Evolutionary conservation across 169 alveolate genomes (phyloP).

Genomic region (Eimeria sp.): DNA sequence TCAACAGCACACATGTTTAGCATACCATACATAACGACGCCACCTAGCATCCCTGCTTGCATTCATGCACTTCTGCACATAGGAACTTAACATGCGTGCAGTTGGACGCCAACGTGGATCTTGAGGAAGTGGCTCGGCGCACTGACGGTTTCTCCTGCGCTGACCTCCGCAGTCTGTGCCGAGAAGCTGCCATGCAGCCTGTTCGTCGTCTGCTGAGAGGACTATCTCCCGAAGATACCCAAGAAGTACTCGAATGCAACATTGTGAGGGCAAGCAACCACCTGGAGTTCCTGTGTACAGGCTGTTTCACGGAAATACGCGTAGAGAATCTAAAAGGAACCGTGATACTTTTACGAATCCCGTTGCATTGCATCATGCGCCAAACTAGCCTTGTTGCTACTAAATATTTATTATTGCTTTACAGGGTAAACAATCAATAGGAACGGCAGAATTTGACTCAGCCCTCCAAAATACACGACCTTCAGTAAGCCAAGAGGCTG

Average conservation of each 20-base stretch:
- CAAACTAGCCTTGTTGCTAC: not conserved
- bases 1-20: not conserved
- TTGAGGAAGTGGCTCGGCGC: conserved; percentile 61
- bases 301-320: not conserved
- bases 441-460: conserved; percentile 40
- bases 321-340: not conserved
- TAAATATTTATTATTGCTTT: not conserved
- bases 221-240: not conserved
- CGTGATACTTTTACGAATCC: not conserved
- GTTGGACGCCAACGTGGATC: conserved; percentile 36
- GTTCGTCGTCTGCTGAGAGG: conserved; percentile 73
- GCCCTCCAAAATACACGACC: conserved; percentile 54
- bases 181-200: conserved; percentile 83
- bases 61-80: not conserved
- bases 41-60: not conserved
- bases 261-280: not conserved
- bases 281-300: not conserved
- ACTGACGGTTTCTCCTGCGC: conserved; percentile 82
- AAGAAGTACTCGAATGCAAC: not conserved
- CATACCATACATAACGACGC: not conserved
- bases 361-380: not conserved
- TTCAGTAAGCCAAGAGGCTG: conserved; percentile 34
- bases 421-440: conserved; percentile 29
- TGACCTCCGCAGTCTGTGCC: conserved; percentile 76
- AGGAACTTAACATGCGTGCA: conserved; percentile 38